Base-by-base conservation (phyloP, 2,329 filamentous ascomycete species). In the Exophiala xenobiotica region DNA sequence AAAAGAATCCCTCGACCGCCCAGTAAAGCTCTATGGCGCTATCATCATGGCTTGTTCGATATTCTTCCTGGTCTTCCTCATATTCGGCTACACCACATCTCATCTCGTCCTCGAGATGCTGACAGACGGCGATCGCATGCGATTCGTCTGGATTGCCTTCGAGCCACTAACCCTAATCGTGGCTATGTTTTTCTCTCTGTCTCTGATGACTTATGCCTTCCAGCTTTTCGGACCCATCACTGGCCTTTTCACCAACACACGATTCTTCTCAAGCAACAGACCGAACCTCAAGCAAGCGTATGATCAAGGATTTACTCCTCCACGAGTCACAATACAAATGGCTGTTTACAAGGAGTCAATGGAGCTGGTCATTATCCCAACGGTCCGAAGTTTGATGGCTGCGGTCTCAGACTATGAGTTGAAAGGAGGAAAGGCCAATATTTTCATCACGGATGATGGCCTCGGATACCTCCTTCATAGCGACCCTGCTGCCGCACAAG, bases 311-410 rank as follows among this genome's bases (percentile, higher is more conserved):
- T 53, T 53, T 18, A 38, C 37, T 46, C 5, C 64, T 73, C 42
- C 77, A 73, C 62, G 70, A 74, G 16, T 79, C 52, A 92, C 88
- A 2, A 87, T 95, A 31, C 89, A 95, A 65, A 90, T 88, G 67
- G 89, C 89, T 6, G 87, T 95, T 0, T 95, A 92, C 74, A 93
- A 91, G 68, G 89, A 93, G 67, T 88, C 88, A 60, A 77, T 95
- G 3, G 72, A 73, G 23, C 81, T 76, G 55, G 88, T 93, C 63
- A 81, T 82, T 58, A 71, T 71, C 38, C 79, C 79, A 0, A 82
- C 79, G 0, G 73, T 82, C 37, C 69, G 74, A 16, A 80, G 77
- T 6, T 64, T 82, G 20, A 80, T 80, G 63, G 73, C 74, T 18
- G 79, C 79, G 20, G 81, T 82, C 56, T 77, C 77, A 35, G 78